Percentiles rank a stretch among this genome's conserved stretches.
These are phyloP conservation scores for Globisporangium echinulatum DNA, from an alignment of 352 stramenopile genomes.

Conservation along the genomic window DNA sequence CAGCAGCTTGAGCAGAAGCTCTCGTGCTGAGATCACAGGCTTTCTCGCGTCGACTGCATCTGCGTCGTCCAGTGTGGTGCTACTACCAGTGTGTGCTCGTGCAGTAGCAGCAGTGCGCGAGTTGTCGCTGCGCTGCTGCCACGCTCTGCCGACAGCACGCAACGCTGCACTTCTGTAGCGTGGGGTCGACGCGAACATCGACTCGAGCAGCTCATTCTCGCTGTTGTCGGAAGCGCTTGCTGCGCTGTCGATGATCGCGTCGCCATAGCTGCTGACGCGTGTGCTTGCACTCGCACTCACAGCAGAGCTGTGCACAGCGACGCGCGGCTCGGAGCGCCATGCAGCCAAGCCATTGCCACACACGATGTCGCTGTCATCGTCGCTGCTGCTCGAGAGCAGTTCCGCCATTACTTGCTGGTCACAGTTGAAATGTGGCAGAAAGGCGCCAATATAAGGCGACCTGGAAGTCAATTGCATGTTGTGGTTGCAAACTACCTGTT, in stretches of 20 bases:
- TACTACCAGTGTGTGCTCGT: not conserved
- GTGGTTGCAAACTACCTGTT: too few relatives aligned
- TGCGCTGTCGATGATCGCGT: not conserved
- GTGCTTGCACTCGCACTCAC: not conserved
- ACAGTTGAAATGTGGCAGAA: not conserved
- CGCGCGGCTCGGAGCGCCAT: not conserved
- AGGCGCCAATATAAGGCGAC: not conserved
- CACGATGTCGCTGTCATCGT: constrained; percentile 19
- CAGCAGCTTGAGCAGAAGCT: constrained; percentile 50
- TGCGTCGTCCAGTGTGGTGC: not conserved
- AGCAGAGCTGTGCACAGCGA: not conserved
- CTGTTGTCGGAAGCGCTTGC: not conserved
- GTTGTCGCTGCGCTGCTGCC: not conserved
- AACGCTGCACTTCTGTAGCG: too few relatives aligned
- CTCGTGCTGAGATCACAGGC: constrained; percentile 53
- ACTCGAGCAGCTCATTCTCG: constrained; percentile 4
- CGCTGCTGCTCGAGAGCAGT: constrained; percentile 59
- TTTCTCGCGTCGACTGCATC: constrained; percentile 17
- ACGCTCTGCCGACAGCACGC: not conserved
- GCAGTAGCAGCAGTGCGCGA: not conserved
- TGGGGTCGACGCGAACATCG: constrained; percentile 2
- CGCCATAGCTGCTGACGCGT: not conserved
- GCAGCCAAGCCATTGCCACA: constrained; percentile 1
- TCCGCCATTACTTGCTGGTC: constrained; percentile 32
- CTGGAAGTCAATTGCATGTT: constrained; percentile 10